These are phyloP conservation scores for Trametes meyenii DNA, from an alignment of 768 basidiomycete genomes.

Conservation along the genomic window DNA sequence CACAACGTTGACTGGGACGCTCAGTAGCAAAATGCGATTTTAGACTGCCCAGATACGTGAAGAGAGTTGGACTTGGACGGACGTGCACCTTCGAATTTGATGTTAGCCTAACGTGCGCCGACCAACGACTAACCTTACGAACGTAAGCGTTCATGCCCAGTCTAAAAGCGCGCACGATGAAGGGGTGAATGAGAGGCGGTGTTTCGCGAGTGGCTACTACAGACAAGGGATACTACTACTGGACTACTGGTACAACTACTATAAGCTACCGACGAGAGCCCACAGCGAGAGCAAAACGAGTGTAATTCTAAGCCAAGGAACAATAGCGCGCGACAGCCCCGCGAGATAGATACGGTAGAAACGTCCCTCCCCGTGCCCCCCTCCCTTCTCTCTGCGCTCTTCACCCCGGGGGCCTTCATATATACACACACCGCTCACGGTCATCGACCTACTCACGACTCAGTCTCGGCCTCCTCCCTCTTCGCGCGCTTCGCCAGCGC, in stretches of 20 bases:
- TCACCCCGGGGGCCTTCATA: background rate
- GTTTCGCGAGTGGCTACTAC: background rate
- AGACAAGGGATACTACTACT: background rate
- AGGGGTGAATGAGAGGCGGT: background rate
- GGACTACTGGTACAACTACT: slow-evolving; percentile 5
- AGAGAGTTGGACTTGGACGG: too few relatives aligned
- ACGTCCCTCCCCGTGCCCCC: background rate
- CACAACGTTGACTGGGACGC: too few relatives aligned
- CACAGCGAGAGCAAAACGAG: slow-evolving; percentile 11
- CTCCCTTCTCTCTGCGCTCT: background rate
- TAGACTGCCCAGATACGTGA: too few relatives aligned
- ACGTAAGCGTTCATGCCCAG: too few relatives aligned
- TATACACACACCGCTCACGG: background rate
- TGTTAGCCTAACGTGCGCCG: too few relatives aligned
- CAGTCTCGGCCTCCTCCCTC: background rate
- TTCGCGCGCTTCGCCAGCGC: background rate
- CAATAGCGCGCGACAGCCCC: slow-evolving; percentile 5
- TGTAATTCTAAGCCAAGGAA: slow-evolving; percentile 5
- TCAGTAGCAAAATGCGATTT: too few relatives aligned
- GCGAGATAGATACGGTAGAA: slow-evolving; percentile 5
- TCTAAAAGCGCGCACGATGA: too few relatives aligned
- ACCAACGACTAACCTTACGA: too few relatives aligned
- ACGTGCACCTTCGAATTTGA: too few relatives aligned
- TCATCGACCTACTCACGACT: background rate
- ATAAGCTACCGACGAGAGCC: background rate